Conservation (phyloP, 495 filamentous ascomycete species). For the Xylona heveae region DNA sequence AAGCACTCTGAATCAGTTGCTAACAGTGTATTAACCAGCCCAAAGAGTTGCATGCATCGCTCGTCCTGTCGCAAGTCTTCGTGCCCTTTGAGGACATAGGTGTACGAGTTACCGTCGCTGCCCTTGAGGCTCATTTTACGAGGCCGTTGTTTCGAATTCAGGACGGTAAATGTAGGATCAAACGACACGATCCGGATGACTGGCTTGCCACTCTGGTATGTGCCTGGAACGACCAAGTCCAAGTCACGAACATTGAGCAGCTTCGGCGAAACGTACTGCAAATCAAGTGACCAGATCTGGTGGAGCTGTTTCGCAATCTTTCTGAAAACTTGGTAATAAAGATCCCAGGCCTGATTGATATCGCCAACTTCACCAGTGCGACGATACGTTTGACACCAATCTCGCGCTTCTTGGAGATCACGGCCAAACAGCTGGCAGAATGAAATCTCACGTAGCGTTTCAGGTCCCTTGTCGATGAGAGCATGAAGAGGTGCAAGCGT, state of each 20-base stretch:
- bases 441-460: conserved; percentile 85
- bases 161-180: conserved; percentile 71
- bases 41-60: conserved; percentile 97
- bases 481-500: conserved; percentile 81
- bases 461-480: conserved; percentile 70
- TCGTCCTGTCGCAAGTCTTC: conserved; percentile 98
- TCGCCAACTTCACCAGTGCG: conserved; percentile 75
- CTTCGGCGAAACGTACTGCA: conserved; percentile 90
- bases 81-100: conserved; percentile 83
- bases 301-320: conserved; percentile 88
- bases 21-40: conserved; percentile 83
- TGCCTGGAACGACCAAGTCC: conserved; percentile 82
- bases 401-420: conserved; percentile 79
- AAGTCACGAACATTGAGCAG: conserved; percentile 64
- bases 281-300: conserved; percentile 74
- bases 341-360: conserved; percentile 92
- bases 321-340: conserved; percentile 94
- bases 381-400: conserved; percentile 86
- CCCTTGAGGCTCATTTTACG: conserved; percentile 74
- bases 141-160: conserved; percentile 90
- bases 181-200: conserved; percentile 76
- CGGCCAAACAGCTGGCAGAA: conserved; percentile 96
- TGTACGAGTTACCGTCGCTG: conserved; percentile 68
- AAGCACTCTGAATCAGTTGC: conserved; percentile 84
- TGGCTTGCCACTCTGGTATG: conserved; percentile 72